phyloP scores from a whole-genome alignment of 2,329 filamentous ascomycete genomes.

The Cytospora piceae region DNA sequence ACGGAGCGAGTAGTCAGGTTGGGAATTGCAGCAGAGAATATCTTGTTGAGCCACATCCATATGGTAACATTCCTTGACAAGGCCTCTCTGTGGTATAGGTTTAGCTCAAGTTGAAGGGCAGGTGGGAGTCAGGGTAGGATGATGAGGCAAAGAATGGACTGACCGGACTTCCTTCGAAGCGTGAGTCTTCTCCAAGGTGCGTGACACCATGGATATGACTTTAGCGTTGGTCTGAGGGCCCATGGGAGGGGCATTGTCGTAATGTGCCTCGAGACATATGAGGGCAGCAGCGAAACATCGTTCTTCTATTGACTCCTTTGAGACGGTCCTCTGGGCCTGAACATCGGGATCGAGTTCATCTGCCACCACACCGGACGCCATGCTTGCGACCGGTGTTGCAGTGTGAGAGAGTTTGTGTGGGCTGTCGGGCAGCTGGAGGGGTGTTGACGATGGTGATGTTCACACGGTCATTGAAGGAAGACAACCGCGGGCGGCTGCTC shows the following conservation, averaged over 20 bases:
- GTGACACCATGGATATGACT: conserved; percentile 61
- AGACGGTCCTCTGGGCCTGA: conserved; percentile 32
- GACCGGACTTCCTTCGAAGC: conserved; percentile 63
- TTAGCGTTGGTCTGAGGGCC: conserved; percentile 59
- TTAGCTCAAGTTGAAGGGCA: conserved; percentile 6
- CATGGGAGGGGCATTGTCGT: conserved; percentile 59
- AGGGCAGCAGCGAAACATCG: conserved; percentile 63
- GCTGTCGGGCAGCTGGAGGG: not conserved
- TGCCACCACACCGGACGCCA: conserved; percentile 33
- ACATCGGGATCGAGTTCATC: conserved; percentile 27
- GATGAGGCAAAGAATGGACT: conserved; percentile 28
- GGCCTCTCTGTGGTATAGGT: conserved; percentile 50
- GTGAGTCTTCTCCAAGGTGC: conserved; percentile 67
- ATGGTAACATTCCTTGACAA: conserved; percentile 66
- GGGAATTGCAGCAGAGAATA: conserved; percentile 64
- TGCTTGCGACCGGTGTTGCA: conserved; percentile 20
- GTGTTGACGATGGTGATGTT: not conserved
- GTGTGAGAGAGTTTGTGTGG: not conserved
- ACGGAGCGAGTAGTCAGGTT: conserved; percentile 63
- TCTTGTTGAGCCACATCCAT: conserved; percentile 67
- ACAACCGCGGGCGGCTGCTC: not conserved
- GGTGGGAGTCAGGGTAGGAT: not conserved
- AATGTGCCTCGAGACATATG: conserved; percentile 65
- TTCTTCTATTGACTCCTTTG: conserved; percentile 62
- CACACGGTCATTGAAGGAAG: not conserved